Conservation (phyloP, 2,329 filamentous ascomycete genomes). For the Botrytis paeoniae region DNA sequence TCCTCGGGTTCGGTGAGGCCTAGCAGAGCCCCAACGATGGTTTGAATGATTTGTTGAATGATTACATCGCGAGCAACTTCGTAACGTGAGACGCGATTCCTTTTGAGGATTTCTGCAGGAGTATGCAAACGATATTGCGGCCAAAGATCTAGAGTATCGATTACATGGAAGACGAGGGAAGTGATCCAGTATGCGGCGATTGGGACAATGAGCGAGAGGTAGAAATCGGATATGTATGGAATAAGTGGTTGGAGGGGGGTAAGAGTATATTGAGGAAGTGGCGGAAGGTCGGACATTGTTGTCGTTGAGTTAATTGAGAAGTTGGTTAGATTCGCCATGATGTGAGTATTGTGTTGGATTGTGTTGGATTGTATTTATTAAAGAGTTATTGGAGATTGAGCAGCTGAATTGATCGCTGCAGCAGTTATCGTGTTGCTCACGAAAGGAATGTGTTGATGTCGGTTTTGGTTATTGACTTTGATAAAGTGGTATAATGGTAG, state of each 20-base stretch:
- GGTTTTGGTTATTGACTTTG: slow-evolving; percentile 6
- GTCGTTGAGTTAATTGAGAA: slow-evolving; percentile 31
- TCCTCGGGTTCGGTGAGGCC: slow-evolving; percentile 71
- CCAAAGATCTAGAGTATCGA: slow-evolving; percentile 83
- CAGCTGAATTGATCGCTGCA: slow-evolving; percentile 23
- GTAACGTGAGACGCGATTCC: slow-evolving; percentile 85
- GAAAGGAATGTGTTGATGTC: slow-evolving; percentile 32
- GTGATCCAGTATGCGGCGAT: slow-evolving; percentile 85
- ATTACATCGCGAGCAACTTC: slow-evolving; percentile 90
- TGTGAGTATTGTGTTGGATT: too few species aligned
- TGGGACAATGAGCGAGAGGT: slow-evolving; percentile 71
- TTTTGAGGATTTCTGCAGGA: slow-evolving; percentile 80
- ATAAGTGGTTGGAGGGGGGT: slow-evolving; percentile 68
- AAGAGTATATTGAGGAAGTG: slow-evolving; percentile 79
- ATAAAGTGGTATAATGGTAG: slow-evolving; percentile 7
- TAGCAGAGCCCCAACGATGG: slow-evolving; percentile 64
- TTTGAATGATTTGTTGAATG: slow-evolving; percentile 88
- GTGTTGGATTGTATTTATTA: neutral
- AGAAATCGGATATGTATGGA: slow-evolving; percentile 75
- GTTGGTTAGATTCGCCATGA: slow-evolving; percentile 50
- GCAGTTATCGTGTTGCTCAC: slow-evolving; percentile 39
- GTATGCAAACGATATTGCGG: slow-evolving; percentile 93
- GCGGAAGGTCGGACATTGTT: slow-evolving; percentile 64
- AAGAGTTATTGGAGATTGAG: neutral
- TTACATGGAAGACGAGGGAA: slow-evolving; percentile 75